Evolutionary conservation across 768 basidiomycete species (phyloP).

Genomic region (Tylopilus sp.): DNA sequence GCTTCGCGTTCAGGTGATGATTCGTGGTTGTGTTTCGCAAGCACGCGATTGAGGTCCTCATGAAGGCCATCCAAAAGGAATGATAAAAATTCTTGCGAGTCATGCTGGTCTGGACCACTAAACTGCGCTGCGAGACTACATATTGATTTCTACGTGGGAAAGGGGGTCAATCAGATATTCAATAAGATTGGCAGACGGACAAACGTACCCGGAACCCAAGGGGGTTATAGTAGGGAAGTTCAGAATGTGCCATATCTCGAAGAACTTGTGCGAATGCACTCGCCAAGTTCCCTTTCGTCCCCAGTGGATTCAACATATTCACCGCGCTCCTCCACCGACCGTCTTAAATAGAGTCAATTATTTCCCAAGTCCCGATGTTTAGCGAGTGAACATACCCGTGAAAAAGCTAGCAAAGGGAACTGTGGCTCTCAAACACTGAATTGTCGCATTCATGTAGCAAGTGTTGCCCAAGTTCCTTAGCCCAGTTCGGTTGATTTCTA

Average conservation of each 20-base stretch:
- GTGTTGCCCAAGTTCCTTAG: constrained; percentile 96
- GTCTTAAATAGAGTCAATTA: constrained; percentile 40
- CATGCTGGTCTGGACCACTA: constrained; percentile 86
- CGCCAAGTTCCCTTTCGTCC: constrained; percentile 82
- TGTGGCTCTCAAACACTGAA: constrained; percentile 95
- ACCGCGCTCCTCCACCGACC: constrained; percentile 79
- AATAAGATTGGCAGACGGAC: constrained; percentile 18
- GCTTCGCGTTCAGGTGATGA: constrained; percentile 79
- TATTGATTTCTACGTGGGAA: constrained; percentile 45
- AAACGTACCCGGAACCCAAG: constrained; percentile 76
- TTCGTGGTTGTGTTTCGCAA: constrained; percentile 62
- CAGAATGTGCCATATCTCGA: constrained; percentile 84
- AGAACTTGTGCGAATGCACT: constrained; percentile 80
- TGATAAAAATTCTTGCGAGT: constrained; percentile 95
- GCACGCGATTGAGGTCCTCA: constrained; percentile 82
- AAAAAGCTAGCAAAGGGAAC: constrained; percentile 93
- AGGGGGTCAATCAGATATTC: constrained; percentile 14
- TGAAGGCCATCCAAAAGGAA: constrained; percentile 92
- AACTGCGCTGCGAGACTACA: constrained; percentile 68
- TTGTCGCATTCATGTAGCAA: constrained; percentile 98
- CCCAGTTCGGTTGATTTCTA: constrained; percentile 75
- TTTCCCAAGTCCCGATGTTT: neutral
- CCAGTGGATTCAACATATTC: constrained; percentile 82
- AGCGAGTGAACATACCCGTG: constrained; percentile 50
- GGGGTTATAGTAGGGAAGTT: constrained; percentile 79